Evolutionary conservation across 257 asterid species (phyloP).

Genomic region (Solanum bulbocastanum): DNA sequence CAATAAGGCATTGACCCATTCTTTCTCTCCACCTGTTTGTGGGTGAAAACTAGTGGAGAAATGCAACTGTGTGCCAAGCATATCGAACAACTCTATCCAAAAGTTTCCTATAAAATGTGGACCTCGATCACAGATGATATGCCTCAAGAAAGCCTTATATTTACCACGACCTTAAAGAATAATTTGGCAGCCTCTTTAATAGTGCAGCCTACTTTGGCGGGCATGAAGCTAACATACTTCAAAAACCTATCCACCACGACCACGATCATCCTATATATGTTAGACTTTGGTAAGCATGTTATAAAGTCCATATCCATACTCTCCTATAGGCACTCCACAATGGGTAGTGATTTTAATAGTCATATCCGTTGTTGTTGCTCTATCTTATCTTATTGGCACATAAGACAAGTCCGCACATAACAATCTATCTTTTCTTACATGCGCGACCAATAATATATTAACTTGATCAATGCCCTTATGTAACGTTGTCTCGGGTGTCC

Average conservation of each 20-base stretch:
- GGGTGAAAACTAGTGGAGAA: background rate
- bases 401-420: background rate
- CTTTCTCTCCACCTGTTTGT: no score
- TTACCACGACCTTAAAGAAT: no score
- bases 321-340: background rate
- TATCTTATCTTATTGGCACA: background rate
- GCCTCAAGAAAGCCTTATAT: no score
- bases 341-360: background rate
- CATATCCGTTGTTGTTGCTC: background rate
- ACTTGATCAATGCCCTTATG: no score
- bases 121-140: background rate
- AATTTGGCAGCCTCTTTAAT: no score
- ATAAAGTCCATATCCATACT: no score
- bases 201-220: no score
- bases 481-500: rapidly evolving
- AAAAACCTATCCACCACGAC: no score
- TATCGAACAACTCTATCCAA: background rate
- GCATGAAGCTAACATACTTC: no score
- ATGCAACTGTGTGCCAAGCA: background rate
- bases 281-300: background rate
- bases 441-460: no score
- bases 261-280: background rate
- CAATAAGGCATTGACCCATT: background rate
- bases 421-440: no score
- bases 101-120: background rate